Evolutionary conservation across 2,329 filamentous ascomycete species (phyloP), one percentile per base, ranked within the genome.

Genomic region (Colletotrichum sp.): DNA sequence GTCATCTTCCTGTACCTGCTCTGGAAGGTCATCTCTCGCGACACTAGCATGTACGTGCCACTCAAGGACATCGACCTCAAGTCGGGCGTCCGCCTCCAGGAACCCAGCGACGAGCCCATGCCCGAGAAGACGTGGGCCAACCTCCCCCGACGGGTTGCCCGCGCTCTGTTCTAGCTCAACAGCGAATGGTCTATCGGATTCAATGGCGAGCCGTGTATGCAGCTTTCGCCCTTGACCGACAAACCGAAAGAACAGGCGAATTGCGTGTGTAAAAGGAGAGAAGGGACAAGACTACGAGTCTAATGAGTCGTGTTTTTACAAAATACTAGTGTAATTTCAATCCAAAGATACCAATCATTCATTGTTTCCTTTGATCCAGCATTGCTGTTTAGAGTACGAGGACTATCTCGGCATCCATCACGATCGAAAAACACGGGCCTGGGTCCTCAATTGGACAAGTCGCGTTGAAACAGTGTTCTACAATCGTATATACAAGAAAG

Each of bases 51-150:
- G 26, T 88, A 93, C 75, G 85, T 94, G 26, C 87, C 89, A 4
- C 85, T 88, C 9, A 84, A 84, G 52, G 87, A 93, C 65, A 92
- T 94, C 77, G 92, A 94, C 78, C 87, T 94, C 73, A 90, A 90
- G 80, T 87, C 87, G 36, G 92, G 92, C 43, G 86, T 90, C 67
- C 87, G 91, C 63, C 86, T 90, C 78, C 84, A 91, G 66, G 86
- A 92, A 71, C 89, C 87, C 80, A 88, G 89, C 6, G 84, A 85
- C 13, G 81, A 82, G 15, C 73, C 75, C 83, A 85, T 12, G 80
- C 74, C 76, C 18, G 78, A 79, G 52, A 80, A 83, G 80, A 84
- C 84, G 3, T 86, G 82, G 83, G 77, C 66, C 30, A 85, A 83
- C 72, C 78, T 85, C 64, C 83, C 85, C 7, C 78, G 79, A 67